phyloP scores from a whole-genome alignment of 306 rosid genomes.

The Acmispon strigosus region DNA sequence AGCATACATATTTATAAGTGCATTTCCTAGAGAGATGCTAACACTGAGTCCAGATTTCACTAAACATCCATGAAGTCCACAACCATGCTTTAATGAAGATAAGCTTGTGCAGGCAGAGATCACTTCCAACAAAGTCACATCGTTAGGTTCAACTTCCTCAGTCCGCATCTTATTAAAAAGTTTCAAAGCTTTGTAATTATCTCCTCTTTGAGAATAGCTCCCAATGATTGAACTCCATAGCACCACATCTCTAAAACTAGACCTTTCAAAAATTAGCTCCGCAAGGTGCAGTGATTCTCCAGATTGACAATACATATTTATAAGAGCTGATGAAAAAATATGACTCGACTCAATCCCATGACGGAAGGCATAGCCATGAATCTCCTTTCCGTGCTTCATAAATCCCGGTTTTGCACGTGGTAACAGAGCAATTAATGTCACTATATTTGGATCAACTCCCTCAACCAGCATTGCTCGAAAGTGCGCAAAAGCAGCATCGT shows the following conservation, averaged over 20 bases:
- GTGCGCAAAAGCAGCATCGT: slow-evolving; percentile 34
- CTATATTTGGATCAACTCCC: slow-evolving; percentile 51
- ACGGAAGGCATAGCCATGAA: slow-evolving; percentile 52
- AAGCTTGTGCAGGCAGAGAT: slow-evolving; percentile 49
- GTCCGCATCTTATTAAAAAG: slow-evolving; percentile 45
- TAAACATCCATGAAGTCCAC: slow-evolving; percentile 41
- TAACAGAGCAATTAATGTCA: slow-evolving; percentile 40
- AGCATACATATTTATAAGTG: slow-evolving; percentile 65
- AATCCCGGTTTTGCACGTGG: slow-evolving; percentile 41
- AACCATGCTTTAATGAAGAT: slow-evolving; percentile 37
- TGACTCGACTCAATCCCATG: slow-evolving; percentile 40
- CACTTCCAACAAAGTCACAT: slow-evolving; percentile 47
- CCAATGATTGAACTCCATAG: slow-evolving; percentile 60
- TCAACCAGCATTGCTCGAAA: slow-evolving; percentile 46
- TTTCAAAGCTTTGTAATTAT: slow-evolving; percentile 38
- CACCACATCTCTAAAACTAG: slow-evolving; percentile 49
- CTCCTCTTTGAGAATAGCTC: slow-evolving; percentile 42
- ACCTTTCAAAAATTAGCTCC: slow-evolving; percentile 38
- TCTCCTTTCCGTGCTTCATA: slow-evolving; percentile 42
- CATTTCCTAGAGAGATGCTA: slow-evolving; percentile 42
- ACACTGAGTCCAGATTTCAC: slow-evolving; percentile 38
- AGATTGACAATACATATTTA: slow-evolving; percentile 43
- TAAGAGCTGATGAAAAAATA: slow-evolving; percentile 50
- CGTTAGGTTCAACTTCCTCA: slow-evolving; percentile 48
- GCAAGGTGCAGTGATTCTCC: slow-evolving; percentile 37